Evolutionary conservation across 2,329 filamentous ascomycete species (phyloP), one percentile per base, ranked within the genome.

Genomic region (Penicillium polonicum): DNA sequence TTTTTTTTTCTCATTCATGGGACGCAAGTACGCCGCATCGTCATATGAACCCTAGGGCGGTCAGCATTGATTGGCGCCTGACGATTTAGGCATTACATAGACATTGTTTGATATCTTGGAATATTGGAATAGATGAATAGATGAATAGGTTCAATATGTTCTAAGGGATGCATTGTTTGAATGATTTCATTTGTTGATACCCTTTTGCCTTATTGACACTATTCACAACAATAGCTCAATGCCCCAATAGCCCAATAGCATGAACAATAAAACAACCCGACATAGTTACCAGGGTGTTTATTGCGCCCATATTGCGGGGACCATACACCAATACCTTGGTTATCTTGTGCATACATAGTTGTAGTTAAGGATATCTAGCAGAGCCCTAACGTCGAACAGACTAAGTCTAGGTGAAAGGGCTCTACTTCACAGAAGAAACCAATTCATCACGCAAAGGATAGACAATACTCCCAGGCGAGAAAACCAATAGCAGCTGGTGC

Each of bases 401-500:
- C 31, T 1, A 48, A n/a, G 31, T 35, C 19, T 12, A 36, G 5
- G 29, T 25, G 12, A 19, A 25, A 21, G 19, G 21, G 8, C 12
- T 27, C 12, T 52, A 27, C 39, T 52, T 29, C 29, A 19, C 19
- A 44, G 10, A 19, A 13, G 8, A 25, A 27, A 33, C 31, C 17
- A 25, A 13, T 25, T 15, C 23, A 49, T 21, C 39, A 46, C n/a
- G 13, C 6, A 25, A n/a, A 33, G 23, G 25, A 52, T 13, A 49
- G 21, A 44, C 13, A 45, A 29, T 41, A 60, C 39, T 51, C 31
- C 48, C 27, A 55, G 25, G 42, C 43, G 48, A 48, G 33, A 52
- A 61, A 60, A 54, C 42, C 58, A 46, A 53, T 60, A 61, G 57
- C 59, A 61, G 61, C 58, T 57, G 48, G 45, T 55, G 48, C 56